Evolutionary conservation across 2,329 filamentous ascomycete species (phyloP), one percentile per base, ranked within the genome.

Genomic region (Stemphylium beticola): DNA sequence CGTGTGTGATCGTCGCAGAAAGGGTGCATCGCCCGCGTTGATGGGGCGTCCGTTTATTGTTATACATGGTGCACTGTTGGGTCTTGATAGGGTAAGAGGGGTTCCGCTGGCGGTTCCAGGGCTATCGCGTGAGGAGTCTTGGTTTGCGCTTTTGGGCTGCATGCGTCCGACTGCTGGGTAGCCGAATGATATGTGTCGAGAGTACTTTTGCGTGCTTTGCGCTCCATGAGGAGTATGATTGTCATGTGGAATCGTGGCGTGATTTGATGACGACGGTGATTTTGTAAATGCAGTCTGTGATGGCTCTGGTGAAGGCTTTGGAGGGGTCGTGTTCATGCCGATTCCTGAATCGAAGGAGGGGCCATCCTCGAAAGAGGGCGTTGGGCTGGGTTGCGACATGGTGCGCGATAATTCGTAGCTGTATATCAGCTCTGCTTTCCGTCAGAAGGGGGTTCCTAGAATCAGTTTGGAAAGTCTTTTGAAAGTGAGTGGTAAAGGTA

Each of bases 281-380:
- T 33, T n/a, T 36, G 7, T 10, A 15, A 9, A 36, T 18, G 33
- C 15, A 22, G 37, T 11, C 3, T 22, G 22, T 3, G 32, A 26
- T 24, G 33, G 17, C 10, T 17, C 15, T 10, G 7, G 11, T 40
- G 29, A 32, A 24, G 15, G 14, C 18, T 11, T 10, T 17, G 43
- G 17, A n/a, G 40, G 26, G 18, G 22, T 22, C 4, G 31, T 15
- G 11, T 29, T 24, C 17, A 38, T 43, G 33, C 39, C 51, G 11
- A 54, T 49, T 12, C 44, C 51, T 39, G 51, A 54, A 32, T 54
- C 45, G 17, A 22, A 18, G 8, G 45, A 49, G 3, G 20, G 44
- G 14, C 33, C 34, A 15, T 43, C 44, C 1, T 49, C 33, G 11
- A 38, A 43, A 4, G 33, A 33, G 11, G 17, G 20, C 4, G 44